These are phyloP conservation scores for Echium plantagineum DNA, from an alignment of 257 asterid genomes.

Conservation along the genomic window DNA sequence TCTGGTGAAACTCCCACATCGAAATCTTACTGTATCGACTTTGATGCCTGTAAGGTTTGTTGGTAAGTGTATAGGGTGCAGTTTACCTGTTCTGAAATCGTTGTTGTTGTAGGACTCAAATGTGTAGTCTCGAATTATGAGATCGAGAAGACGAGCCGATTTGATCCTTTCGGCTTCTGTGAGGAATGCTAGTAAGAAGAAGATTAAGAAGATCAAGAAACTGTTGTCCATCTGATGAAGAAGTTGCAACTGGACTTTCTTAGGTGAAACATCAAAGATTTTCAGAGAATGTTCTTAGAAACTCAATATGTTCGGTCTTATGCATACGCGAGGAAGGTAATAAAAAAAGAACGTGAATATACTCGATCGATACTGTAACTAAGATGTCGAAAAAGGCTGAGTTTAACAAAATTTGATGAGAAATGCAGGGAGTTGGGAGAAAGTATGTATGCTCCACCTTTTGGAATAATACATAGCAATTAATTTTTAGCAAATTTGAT, in stretches of 20 bases:
- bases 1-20: constrained; percentile 77
- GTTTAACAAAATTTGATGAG: too few relatives aligned
- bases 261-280: constrained; percentile 14
- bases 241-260: constrained; percentile 11
- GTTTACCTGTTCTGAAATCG: constrained; percentile 44
- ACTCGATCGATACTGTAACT: too few relatives aligned
- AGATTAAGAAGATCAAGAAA: constrained; percentile 21
- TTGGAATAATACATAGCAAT: too few relatives aligned
- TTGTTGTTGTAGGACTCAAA: constrained; percentile 35
- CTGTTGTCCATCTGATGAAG: constrained; percentile 37
- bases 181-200: constrained; percentile 23
- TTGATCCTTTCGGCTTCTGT: constrained; percentile 36
- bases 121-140: constrained; percentile 56
- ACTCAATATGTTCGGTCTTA: too few relatives aligned
- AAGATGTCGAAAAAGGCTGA: neutral
- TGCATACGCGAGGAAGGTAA: too few relatives aligned
- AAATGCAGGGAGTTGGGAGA: too few relatives aligned
- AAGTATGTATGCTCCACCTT: too few relatives aligned
- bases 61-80: constrained; percentile 38
- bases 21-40: constrained; percentile 36
- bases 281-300: too few relatives aligned
- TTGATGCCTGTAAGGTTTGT: constrained; percentile 56
- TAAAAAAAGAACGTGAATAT: too few relatives aligned
- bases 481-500: neutral
- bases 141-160: constrained; percentile 61